Conservation (phyloP, 495 filamentous ascomycete species). For the Aspergillus steynii region DNA sequence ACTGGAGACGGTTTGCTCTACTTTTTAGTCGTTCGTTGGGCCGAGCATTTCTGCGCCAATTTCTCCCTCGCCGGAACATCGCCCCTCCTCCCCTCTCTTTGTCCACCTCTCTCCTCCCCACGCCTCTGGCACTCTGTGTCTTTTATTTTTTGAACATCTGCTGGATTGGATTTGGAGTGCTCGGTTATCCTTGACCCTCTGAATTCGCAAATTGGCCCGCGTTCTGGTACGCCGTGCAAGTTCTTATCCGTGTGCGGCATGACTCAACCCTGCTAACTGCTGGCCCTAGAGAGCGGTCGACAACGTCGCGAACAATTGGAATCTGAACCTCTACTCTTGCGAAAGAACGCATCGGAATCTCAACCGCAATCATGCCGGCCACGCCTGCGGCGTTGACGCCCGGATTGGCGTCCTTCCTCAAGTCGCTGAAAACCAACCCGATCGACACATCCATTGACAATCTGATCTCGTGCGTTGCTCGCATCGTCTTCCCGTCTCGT, state of each 20-base stretch:
- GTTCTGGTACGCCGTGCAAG: background rate
- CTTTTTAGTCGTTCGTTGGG: conserved; percentile 6
- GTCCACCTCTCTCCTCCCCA: background rate
- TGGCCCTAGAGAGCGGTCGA: background rate
- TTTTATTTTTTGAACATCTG: background rate
- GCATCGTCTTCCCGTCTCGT: conserved; percentile 1
- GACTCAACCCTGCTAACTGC: conserved; percentile 9
- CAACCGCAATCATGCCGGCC: conserved; percentile 45
- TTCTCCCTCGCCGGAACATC: conserved; percentile 13
- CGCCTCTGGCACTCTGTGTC: background rate
- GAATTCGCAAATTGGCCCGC: background rate
- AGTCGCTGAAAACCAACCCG: conserved; percentile 68
- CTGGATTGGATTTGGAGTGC: background rate
- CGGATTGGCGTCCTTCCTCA: conserved; percentile 71
- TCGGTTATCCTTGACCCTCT: background rate
- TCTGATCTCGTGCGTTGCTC: conserved; percentile 67
- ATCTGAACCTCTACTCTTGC: background rate
- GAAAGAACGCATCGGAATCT: background rate
- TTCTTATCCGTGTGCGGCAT: conserved; percentile 1
- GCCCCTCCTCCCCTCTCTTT: conserved; percentile 7
- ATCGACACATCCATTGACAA: conserved; percentile 80
- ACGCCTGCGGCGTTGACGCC: conserved; percentile 57
- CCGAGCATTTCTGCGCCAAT: conserved; percentile 17
- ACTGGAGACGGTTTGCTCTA: background rate
- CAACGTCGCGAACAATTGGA: background rate